Evolutionary conservation across 2,329 filamentous ascomycete genomes (phyloP).

Genomic region (Acrocalymma vagum): DNA sequence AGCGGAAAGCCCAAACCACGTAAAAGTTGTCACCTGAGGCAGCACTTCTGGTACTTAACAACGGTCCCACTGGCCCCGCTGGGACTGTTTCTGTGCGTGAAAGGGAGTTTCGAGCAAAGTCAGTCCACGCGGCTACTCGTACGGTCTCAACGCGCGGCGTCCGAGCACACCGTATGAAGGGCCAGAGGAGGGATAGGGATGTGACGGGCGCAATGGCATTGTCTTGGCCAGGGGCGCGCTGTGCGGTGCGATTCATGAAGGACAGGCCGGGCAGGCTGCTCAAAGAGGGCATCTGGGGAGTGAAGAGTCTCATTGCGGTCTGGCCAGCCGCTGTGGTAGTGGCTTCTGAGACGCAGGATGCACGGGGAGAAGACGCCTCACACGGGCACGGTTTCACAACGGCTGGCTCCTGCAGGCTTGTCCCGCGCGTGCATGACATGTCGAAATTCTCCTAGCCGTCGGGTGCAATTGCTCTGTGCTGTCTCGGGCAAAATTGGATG

Average conservation of each 20-base stretch:
- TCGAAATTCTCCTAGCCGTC: too few species aligned
- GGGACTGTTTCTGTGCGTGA: constrained; percentile 39
- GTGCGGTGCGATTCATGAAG: constrained; percentile 26
- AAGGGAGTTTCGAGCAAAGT: constrained; percentile 31
- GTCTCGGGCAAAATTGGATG: too few species aligned
- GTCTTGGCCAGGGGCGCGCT: constrained; percentile 28
- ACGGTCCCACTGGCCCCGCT: constrained; percentile 28
- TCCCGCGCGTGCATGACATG: too few species aligned
- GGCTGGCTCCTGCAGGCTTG: too few species aligned
- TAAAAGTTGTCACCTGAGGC: constrained; percentile 37
- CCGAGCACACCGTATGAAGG: constrained; percentile 24
- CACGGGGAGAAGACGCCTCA: constrained; percentile 34
- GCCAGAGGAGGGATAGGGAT: constrained; percentile 20
- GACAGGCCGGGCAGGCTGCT: constrained; percentile 22
- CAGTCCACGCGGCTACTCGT: constrained; percentile 36
- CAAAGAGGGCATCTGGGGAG: constrained; percentile 21
- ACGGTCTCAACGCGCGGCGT: constrained; percentile 33
- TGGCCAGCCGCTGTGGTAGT: constrained; percentile 39
- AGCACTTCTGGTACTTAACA: constrained; percentile 34
- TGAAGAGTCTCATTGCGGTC: constrained; percentile 44
- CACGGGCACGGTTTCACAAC: constrained; percentile 39
- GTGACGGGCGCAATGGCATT: constrained; percentile 32
- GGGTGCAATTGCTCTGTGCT: too few species aligned
- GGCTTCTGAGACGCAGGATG: constrained; percentile 43
- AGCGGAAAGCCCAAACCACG: constrained; percentile 41